Conservation (phyloP, 2,329 filamentous ascomycete genomes). For the Aspergillus sergii region DNA sequence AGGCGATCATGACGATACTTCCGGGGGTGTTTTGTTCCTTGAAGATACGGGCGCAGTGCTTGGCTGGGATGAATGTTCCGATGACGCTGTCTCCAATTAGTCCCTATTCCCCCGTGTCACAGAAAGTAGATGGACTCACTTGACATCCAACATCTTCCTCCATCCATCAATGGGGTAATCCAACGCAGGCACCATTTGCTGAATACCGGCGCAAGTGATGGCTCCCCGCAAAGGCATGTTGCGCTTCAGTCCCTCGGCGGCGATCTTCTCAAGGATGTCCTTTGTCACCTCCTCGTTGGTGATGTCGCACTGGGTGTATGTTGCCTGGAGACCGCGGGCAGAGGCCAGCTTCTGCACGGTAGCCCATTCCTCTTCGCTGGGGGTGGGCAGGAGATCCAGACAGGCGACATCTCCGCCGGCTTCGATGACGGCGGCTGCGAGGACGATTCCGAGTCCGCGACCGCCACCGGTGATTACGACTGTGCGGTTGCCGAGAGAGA, state of each 20-base stretch:
- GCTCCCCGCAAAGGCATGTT: slow-evolving; percentile 28
- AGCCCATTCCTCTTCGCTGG: slow-evolving; percentile 43
- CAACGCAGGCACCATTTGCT: slow-evolving; percentile 50
- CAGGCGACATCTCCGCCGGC: slow-evolving; percentile 54
- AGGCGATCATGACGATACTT: slow-evolving; percentile 69
- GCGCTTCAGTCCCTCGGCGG: slow-evolving; percentile 22
- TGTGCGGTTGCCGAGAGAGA: slow-evolving; percentile 49
- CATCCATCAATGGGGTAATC: slow-evolving; percentile 47
- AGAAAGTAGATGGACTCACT: slow-evolving; percentile 19
- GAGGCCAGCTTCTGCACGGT: slow-evolving; percentile 46
- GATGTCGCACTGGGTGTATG: slow-evolving; percentile 52
- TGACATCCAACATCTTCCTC: slow-evolving; percentile 39
- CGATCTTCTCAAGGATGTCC: slow-evolving; percentile 40
- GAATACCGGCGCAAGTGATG: slow-evolving; percentile 54
- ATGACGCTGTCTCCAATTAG: slow-evolving; percentile 28
- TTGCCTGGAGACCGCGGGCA: slow-evolving; percentile 35
- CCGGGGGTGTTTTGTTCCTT: slow-evolving; percentile 57
- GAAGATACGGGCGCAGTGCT: slow-evolving; percentile 50
- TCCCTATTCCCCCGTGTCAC: no score
- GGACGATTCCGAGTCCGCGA: slow-evolving; percentile 54
- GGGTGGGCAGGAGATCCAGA: slow-evolving; percentile 47
- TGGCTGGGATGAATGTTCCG: slow-evolving; percentile 40
- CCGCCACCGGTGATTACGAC: slow-evolving; percentile 54
- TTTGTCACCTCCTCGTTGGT: slow-evolving; percentile 48
- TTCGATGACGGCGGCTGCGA: slow-evolving; percentile 54